A percentile compares a stretch with the other conserved stretches of the same genome.
Conservation (phyloP, 2,329 filamentous ascomycete genomes). For the Neurospora crassa region DNA sequence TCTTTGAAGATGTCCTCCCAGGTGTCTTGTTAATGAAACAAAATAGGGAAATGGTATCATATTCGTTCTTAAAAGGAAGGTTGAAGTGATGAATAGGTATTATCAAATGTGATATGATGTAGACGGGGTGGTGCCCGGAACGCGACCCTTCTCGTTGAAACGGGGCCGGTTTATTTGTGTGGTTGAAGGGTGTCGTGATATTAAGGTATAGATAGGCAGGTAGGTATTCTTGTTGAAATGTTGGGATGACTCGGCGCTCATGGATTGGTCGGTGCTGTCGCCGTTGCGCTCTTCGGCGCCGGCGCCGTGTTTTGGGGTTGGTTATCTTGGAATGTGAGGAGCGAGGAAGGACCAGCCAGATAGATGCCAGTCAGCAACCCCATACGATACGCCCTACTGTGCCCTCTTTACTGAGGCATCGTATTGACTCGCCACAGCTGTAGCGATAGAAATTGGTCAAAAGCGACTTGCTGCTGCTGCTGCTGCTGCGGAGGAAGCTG, state of each 20-base stretch:
- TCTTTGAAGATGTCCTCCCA: background rate
- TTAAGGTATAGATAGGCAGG: background rate
- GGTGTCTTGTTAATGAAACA: background rate
- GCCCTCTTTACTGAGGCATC: background rate
- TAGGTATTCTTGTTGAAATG: background rate
- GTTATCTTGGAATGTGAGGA: background rate
- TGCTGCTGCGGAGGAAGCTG: background rate
- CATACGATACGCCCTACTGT: background rate
- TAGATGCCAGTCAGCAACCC: background rate
- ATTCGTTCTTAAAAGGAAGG: background rate
- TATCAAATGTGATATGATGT: background rate
- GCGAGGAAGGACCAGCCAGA: background rate
- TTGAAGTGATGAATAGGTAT: background rate
- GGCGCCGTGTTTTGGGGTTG: background rate
- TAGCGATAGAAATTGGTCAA: background rate
- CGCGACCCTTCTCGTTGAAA: no score
- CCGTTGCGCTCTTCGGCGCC: background rate
- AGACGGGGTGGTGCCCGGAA: background rate
- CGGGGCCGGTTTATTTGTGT: no score
- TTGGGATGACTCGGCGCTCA: no score
- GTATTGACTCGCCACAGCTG: background rate
- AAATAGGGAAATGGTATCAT: background rate
- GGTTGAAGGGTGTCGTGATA: background rate
- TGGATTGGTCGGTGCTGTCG: background rate
- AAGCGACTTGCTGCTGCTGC: background rate